Conservation (phyloP, 176 grass and related monocot genomes). For the Avena sativa region DNA sequence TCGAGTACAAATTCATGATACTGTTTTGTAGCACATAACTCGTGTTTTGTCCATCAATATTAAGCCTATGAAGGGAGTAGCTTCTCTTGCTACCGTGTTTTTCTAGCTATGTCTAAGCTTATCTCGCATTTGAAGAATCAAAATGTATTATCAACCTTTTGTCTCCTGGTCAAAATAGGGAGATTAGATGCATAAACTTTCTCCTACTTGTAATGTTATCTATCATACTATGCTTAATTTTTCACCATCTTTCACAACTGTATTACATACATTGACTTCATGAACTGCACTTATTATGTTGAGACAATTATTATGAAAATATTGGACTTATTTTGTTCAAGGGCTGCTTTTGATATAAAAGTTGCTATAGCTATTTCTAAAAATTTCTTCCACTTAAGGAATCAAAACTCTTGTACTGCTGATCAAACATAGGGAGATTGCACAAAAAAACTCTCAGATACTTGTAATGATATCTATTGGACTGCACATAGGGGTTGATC, state of each 20-base stretch:
- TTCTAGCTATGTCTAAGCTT: constrained; percentile 15
- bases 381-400: neutral
- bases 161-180: neutral
- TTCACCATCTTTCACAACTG: neutral
- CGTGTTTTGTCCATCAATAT: no score
- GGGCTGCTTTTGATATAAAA: neutral
- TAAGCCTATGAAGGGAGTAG: neutral
- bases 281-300: constrained; percentile 41
- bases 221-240: constrained; percentile 11
- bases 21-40: no score
- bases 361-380: neutral
- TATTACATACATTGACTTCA: constrained; percentile 4
- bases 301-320: neutral
- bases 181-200: constrained; percentile 8
- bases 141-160: neutral
- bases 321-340: neutral
- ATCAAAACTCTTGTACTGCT: neutral
- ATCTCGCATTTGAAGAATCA: neutral
- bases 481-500: neutral
- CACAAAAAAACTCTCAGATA: neutral
- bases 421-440: neutral
- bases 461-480: neutral
- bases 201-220: neutral
- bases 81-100: neutral
- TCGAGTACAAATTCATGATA: no score